phyloP scores from a whole-genome alignment of 192 early-diverging fungal genomes.

The Helicostylum pulchrum region DNA sequence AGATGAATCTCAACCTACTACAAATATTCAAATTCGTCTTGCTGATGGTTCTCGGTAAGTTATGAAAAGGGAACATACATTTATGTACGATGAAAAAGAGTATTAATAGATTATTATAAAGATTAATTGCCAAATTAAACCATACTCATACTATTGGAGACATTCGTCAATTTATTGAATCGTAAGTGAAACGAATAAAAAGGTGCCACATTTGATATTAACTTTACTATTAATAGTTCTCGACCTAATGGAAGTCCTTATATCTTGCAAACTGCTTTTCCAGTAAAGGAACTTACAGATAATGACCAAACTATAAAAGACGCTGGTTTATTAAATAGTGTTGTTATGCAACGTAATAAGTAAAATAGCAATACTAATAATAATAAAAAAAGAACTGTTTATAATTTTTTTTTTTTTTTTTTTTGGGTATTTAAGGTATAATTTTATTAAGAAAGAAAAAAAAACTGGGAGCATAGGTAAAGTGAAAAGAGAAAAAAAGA shows the following conservation, averaged over 20 bases:
- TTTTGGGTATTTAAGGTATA: not conserved
- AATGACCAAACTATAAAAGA: slow-evolving; percentile 69
- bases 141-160: slow-evolving; percentile 89
- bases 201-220: not conserved
- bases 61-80: not conserved
- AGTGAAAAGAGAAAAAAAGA: not conserved
- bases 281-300: slow-evolving; percentile 75
- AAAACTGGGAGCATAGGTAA: not conserved
- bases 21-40: slow-evolving; percentile 88
- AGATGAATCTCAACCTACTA: slow-evolving; percentile 74
- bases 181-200: slow-evolving; percentile 37
- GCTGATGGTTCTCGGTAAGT: slow-evolving; percentile 76
- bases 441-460: not conserved
- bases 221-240: slow-evolving; percentile 35
- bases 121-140: slow-evolving; percentile 85
- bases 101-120: not conserved
- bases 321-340: slow-evolving; percentile 83
- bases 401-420: slow-evolving; percentile 2
- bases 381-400: not conserved
- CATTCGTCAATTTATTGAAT: slow-evolving; percentile 70
- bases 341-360: slow-evolving; percentile 68
- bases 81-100: not conserved
- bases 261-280: slow-evolving; percentile 83
- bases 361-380: not conserved
- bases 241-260: slow-evolving; percentile 66